Percentiles rank a stretch among this genome's conserved stretches.
Evolutionary conservation across 2,329 filamentous ascomycete genomes (phyloP).

Genomic region (Colletotrichum tropicale): DNA sequence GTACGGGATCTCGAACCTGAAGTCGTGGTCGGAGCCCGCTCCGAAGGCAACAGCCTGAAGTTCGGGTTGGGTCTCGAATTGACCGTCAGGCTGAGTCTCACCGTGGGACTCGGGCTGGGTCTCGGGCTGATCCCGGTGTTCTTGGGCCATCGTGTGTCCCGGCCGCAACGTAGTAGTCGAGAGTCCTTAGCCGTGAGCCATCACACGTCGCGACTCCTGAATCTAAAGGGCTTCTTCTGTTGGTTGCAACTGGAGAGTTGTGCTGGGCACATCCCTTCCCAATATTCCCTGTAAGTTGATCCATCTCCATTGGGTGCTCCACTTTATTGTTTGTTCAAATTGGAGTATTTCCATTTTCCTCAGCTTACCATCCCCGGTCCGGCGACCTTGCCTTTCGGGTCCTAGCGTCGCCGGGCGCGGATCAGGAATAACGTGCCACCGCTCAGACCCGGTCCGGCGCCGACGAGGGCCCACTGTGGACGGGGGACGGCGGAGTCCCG

Average conservation of each 20-base stretch:
- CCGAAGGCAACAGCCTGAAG: neutral
- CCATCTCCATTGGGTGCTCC: neutral
- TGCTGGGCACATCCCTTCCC: neutral
- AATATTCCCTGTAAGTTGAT: neutral
- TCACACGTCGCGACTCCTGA: neutral
- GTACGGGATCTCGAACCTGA: neutral
- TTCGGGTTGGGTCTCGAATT: neutral
- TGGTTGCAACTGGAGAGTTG: neutral
- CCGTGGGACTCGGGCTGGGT: neutral
- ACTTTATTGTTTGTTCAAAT: neutral
- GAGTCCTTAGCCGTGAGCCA: neutral
- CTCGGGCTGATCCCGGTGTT: neutral
- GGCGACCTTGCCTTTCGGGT: neutral
- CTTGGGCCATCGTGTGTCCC: neutral
- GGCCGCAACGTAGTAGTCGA: neutral
- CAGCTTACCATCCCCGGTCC: neutral
- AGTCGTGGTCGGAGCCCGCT: neutral
- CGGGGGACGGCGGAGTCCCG: neutral
- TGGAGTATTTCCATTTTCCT: neutral
- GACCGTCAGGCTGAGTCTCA: neutral
- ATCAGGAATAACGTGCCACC: neutral
- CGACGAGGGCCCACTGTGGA: neutral
- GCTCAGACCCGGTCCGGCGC: neutral
- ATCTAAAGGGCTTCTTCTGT: neutral
- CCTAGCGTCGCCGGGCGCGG: neutral